Percentiles rank a stretch among this genome's conserved stretches.
Evolutionary conservation across 2,329 filamentous ascomycete species (phyloP).

Genomic region (Monosporascus ibericus): DNA sequence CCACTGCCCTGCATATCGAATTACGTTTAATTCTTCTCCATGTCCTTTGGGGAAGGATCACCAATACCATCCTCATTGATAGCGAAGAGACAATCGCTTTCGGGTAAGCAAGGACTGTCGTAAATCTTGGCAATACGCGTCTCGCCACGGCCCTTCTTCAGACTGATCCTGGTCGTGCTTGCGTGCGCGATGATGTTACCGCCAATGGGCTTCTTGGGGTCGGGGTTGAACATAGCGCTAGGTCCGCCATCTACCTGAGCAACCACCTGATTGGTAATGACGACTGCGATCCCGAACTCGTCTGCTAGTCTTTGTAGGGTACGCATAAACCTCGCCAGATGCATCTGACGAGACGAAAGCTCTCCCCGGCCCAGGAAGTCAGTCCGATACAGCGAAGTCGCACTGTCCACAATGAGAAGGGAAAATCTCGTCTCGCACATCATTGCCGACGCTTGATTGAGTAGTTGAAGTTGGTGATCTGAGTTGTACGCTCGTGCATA

Average conservation of each 20-base stretch:
- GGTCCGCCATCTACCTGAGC: conserved; percentile 96
- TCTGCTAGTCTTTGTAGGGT: conserved; percentile 72
- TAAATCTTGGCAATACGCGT: conserved; percentile 99
- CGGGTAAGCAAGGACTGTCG: conserved; percentile 92
- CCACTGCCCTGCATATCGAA: too few relatives aligned
- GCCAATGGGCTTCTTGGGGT: conserved; percentile 98
- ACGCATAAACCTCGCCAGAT: conserved; percentile 84
- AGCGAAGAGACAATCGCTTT: conserved; percentile 93
- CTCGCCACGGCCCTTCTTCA: conserved; percentile 94
- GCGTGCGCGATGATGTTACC: conserved; percentile 98
- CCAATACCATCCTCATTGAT: conserved; percentile 97
- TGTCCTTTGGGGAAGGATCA: conserved; percentile 89
- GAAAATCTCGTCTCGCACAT: conserved; percentile 99
- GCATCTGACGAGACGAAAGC: conserved; percentile 85
- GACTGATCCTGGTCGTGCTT: conserved; percentile 85
- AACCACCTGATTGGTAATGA: conserved; percentile 98
- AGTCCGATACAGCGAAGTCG: conserved; percentile 90
- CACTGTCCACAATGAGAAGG: conserved; percentile 89
- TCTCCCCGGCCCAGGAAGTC: conserved; percentile 97
- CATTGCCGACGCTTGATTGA: conserved; percentile 95
- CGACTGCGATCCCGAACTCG: conserved; percentile 92
- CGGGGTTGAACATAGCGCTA: conserved; percentile 97
- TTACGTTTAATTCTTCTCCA: conserved; percentile 59
- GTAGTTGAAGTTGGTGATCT: conserved; percentile 89
- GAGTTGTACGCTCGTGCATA: conserved; percentile 98